A percentile compares a stretch with the other conserved stretches of the same genome.
phyloP scores from a whole-genome alignment of 176 grass and related monocot genomes.

The Carex kokanica region DNA sequence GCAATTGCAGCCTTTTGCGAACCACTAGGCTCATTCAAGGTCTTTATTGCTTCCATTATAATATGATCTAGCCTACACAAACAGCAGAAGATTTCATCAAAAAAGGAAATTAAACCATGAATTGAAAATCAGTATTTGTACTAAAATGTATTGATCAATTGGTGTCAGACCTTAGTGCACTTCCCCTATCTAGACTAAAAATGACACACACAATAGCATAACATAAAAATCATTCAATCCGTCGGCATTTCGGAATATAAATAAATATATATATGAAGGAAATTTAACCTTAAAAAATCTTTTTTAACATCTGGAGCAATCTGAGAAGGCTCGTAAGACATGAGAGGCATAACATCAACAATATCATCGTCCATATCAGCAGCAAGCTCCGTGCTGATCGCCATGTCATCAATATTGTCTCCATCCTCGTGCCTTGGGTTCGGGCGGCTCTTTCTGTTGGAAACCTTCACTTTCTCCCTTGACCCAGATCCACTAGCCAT shows the following conservation, averaged over 20 bases:
- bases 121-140: not conserved
- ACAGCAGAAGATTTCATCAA: conserved; percentile 21
- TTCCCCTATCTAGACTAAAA: not conserved
- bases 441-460: conserved; percentile 36
- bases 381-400: conserved; percentile 15
- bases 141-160: not conserved
- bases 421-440: conserved; percentile 41
- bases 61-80: conserved; percentile 73
- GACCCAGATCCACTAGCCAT: conserved; percentile 48
- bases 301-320: conserved; percentile 28
- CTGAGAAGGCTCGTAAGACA: conserved; percentile 1
- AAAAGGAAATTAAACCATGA: not conserved
- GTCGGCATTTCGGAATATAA: not conserved
- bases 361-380: conserved; percentile 51
- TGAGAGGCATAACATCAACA: conserved; percentile 34
- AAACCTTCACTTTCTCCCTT: conserved; percentile 46
- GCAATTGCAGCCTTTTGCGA: conserved; percentile 73
- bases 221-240: not conserved
- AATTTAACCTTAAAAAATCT: conserved; percentile 46
- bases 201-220: not conserved
- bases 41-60: conserved; percentile 79
- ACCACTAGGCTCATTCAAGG: conserved; percentile 86
- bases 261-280: not conserved
- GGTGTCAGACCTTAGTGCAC: not conserved
- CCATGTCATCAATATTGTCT: not conserved